Evolutionary conservation across 345 rosid species (phyloP).

Genomic region (Lepidium aucheri): DNA sequence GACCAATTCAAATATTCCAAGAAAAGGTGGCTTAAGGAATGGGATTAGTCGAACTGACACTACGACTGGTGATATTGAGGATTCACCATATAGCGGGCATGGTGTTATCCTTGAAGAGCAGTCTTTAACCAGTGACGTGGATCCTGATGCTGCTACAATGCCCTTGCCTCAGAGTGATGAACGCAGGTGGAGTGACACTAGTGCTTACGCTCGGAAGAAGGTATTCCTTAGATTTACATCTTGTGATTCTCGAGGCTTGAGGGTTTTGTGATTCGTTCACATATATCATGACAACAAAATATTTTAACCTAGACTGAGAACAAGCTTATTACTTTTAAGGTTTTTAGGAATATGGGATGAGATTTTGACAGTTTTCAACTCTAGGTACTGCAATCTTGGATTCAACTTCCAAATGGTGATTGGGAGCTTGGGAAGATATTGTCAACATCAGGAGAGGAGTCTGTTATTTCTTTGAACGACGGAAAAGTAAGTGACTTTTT

Average conservation of each 20-base stretch:
- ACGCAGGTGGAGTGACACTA: constrained; percentile 71
- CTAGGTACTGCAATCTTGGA: constrained; percentile 86
- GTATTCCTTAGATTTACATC: constrained; percentile 29
- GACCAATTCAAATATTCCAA: constrained; percentile 29
- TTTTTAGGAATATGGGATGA: not conserved
- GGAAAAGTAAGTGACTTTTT: constrained; percentile 58
- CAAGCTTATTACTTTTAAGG: not conserved
- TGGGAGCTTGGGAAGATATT: constrained; percentile 83
- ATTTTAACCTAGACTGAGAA: not conserved
- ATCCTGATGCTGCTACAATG: constrained; percentile 34
- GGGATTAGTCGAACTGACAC: constrained; percentile 32
- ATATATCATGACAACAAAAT: not conserved
- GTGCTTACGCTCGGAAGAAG: constrained; percentile 65
- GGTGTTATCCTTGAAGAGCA: constrained; percentile 36
- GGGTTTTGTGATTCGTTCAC: not conserved
- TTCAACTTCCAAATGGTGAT: constrained; percentile 71
- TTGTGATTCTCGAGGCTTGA: not conserved
- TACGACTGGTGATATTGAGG: constrained; percentile 40
- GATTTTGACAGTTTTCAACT: constrained; percentile 21
- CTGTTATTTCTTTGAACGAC: constrained; percentile 59
- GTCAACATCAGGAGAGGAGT: constrained; percentile 56
- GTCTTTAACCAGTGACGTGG: constrained; percentile 39
- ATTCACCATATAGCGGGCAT: constrained; percentile 67
- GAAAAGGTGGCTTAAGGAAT: constrained; percentile 31
- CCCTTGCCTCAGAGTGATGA: constrained; percentile 45